Percentiles rank a stretch among this genome's conserved stretches.
These are phyloP conservation scores for Sporodiniella umbellata DNA, from an alignment of 371 early-diverging fungal species.

Conservation along the genomic window DNA sequence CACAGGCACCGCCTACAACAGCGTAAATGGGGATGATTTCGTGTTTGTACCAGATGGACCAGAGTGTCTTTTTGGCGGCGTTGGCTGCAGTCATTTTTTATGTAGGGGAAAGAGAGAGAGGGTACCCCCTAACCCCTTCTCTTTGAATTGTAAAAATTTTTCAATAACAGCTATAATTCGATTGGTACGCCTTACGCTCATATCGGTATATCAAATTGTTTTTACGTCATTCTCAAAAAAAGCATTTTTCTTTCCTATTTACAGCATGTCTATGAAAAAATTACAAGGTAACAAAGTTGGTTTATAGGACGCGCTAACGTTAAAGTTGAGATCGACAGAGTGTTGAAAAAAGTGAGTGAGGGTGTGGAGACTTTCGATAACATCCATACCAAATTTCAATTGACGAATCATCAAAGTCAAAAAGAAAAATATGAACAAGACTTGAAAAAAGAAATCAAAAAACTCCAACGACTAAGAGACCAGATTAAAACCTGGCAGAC, in stretches of 20 bases:
- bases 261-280: constrained; percentile 22
- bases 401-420: constrained; percentile 78
- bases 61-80: constrained; percentile 48
- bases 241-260: background rate
- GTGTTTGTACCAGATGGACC: constrained; percentile 53
- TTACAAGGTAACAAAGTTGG: constrained; percentile 10
- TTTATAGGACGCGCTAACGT: background rate
- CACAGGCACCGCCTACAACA: constrained; percentile 46
- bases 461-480: constrained; percentile 92
- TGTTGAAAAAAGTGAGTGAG: constrained; percentile 93
- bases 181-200: too few species aligned
- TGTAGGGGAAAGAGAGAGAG: constrained; percentile 11
- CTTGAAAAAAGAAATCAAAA: constrained; percentile 97
- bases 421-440: constrained; percentile 96
- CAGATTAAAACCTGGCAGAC: constrained; percentile 95
- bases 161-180: too few species aligned
- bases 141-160: background rate
- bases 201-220: too few species aligned
- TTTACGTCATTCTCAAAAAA: background rate
- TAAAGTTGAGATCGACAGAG: constrained; percentile 63
- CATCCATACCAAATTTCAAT: constrained; percentile 85
- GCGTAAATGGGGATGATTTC: constrained; percentile 51
- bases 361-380: constrained; percentile 94
- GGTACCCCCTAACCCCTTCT: background rate
- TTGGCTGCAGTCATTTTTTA: constrained; percentile 38